Evolutionary conservation across 2,329 filamentous ascomycete species (phyloP).

Genomic region (Aspergillus sp.): DNA sequence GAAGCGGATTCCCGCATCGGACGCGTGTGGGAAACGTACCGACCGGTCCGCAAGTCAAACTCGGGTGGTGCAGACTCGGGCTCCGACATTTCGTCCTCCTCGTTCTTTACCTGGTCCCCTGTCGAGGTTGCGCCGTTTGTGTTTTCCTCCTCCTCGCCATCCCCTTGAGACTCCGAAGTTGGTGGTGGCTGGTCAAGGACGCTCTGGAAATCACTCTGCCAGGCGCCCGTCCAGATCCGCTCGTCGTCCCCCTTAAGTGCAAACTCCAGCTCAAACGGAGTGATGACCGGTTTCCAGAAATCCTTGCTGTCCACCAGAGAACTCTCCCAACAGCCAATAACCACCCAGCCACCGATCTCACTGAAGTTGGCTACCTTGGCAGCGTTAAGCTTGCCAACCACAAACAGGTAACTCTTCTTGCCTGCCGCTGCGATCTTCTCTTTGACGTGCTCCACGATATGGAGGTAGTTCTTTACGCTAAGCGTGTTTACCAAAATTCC

Average conservation of each 20-base stretch:
- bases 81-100: constrained; percentile 69
- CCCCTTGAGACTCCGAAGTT: constrained; percentile 19
- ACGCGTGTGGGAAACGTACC: constrained; percentile 74
- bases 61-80: constrained; percentile 74
- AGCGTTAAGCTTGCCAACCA: constrained; percentile 94
- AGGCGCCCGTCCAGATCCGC: constrained; percentile 83
- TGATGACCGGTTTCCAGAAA: constrained; percentile 87
- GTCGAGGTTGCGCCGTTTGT: constrained; percentile 31
- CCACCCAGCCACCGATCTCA: constrained; percentile 94
- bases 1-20: constrained; percentile 47
- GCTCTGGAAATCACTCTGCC: constrained; percentile 83
- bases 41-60: constrained; percentile 88
- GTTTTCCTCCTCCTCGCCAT: constrained; percentile 31
- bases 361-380: constrained; percentile 96
- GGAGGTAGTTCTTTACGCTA: constrained; percentile 86
- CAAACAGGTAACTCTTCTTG: constrained; percentile 95
- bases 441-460: constrained; percentile 75
- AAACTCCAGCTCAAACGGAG: constrained; percentile 88
- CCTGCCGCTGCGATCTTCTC: constrained; percentile 74
- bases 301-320: constrained; percentile 85
- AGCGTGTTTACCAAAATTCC: constrained; percentile 96
- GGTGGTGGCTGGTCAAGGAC: constrained; percentile 53
- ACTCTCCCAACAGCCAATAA: constrained; percentile 98
- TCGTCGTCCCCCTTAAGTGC: constrained; percentile 75
- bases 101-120: constrained; percentile 44